These are phyloP conservation scores for Antrodiella citrinella DNA, from an alignment of 768 basidiomycete species.

Conservation along the genomic window DNA sequence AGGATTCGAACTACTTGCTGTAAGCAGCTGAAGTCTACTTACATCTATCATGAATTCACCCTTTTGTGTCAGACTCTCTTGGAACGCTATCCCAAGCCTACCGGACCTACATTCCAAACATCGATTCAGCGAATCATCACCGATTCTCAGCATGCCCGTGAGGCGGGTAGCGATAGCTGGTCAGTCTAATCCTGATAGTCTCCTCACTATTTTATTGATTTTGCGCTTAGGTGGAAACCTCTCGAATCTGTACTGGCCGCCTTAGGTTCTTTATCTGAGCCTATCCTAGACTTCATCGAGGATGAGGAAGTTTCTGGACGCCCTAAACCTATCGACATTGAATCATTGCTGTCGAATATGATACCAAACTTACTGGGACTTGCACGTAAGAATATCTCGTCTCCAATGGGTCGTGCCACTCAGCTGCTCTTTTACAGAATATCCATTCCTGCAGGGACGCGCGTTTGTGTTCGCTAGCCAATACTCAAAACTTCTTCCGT, in stretches of 20 bases:
- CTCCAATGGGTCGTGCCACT: neutral
- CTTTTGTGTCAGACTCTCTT: conserved; percentile 28
- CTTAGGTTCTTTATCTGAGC: conserved; percentile 73
- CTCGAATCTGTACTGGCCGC: conserved; percentile 81
- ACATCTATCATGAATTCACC: neutral
- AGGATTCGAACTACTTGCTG: conserved; percentile 76
- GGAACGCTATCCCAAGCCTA: conserved; percentile 43
- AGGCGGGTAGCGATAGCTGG: conserved; percentile 58
- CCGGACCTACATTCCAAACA: conserved; percentile 44
- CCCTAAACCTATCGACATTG: conserved; percentile 67
- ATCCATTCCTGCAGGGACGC: conserved; percentile 90
- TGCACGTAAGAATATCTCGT: conserved; percentile 43
- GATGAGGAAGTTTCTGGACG: conserved; percentile 63
- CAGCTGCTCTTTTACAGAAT: conserved; percentile 43
- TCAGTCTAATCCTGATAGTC: conserved; percentile 20
- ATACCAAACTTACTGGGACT: conserved; percentile 70
- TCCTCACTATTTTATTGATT: neutral
- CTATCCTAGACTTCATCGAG: conserved; percentile 67
- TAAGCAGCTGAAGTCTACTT: too few species aligned
- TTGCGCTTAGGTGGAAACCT: conserved; percentile 71
- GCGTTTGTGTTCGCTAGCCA: conserved; percentile 93
- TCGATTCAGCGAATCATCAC: conserved; percentile 47
- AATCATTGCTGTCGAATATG: conserved; percentile 64
- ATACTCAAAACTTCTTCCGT: conserved; percentile 67
- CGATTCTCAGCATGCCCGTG: conserved; percentile 47